These are phyloP conservation scores for Melocanna baccifera DNA, from an alignment of 176 grass and related monocot species.

Conservation along the genomic window DNA sequence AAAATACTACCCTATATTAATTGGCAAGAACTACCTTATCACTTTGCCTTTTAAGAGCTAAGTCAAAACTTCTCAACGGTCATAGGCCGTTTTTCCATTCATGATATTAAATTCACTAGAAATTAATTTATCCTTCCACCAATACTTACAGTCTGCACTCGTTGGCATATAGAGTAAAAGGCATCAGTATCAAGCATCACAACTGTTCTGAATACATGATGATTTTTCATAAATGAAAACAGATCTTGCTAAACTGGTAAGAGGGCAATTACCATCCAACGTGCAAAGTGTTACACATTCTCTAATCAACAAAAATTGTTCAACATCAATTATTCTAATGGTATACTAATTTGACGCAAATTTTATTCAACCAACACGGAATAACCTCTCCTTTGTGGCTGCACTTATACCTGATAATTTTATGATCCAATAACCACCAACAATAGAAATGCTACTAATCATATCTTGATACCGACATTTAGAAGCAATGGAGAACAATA, in stretches of 20 bases:
- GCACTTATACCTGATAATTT: not conserved
- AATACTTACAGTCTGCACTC: not conserved
- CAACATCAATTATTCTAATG: not conserved
- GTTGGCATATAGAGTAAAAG: not conserved
- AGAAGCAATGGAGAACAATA: not conserved
- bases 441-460: not conserved
- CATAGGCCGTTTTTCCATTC: not conserved
- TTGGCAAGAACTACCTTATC: not conserved
- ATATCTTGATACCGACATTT: not conserved
- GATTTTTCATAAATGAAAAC: not conserved
- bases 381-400: constrained; percentile 1
- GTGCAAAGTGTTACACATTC: not conserved
- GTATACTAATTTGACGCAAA: constrained; percentile 8
- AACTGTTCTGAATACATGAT: not conserved
- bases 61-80: not conserved
- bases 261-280: not conserved
- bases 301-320: constrained; percentile 13
- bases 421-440: constrained; percentile 8
- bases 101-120: not conserved
- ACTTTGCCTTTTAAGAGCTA: not conserved
- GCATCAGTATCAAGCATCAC: not conserved
- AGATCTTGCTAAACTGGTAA: not conserved
- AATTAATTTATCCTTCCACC: not conserved
- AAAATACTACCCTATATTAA: not conserved
- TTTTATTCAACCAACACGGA: not conserved